Percentiles rank a stretch among this genome's conserved stretches.
phyloP scores from a whole-genome alignment of 1,139 yeast species.

The Hemisphaericaspora lyxosophila region DNA sequence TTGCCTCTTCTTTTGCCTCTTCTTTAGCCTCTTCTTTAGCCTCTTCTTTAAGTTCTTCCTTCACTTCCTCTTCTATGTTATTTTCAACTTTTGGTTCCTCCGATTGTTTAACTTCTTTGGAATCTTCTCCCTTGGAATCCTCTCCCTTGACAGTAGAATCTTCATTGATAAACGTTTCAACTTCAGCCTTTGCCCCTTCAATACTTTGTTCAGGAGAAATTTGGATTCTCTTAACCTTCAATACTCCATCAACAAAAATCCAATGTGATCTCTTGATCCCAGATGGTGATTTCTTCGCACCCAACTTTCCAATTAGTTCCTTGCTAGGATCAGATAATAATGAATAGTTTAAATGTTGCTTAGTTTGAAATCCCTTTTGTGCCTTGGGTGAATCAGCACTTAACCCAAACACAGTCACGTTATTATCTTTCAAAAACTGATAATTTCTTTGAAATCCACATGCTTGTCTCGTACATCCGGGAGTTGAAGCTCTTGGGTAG shows the following conservation, averaged over 20 bases:
- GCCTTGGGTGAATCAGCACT: constrained; percentile 75
- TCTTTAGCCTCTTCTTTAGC: constrained; percentile 6
- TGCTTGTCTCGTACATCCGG: constrained; percentile 94
- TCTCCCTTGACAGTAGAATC: constrained; percentile 13
- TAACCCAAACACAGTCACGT: constrained; percentile 59
- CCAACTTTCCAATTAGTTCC: constrained; percentile 67
- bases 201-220: constrained; percentile 81
- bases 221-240: constrained; percentile 61
- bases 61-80: neutral
- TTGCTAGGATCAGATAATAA: constrained; percentile 75
- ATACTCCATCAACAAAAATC: constrained; percentile 77
- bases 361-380: constrained; percentile 72
- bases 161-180: constrained; percentile 32
- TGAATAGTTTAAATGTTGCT: constrained; percentile 70
- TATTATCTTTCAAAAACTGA: constrained; percentile 51
- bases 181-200: constrained; percentile 57
- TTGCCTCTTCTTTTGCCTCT: constrained; percentile 3
- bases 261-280: constrained; percentile 89
- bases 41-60: neutral
- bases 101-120: constrained; percentile 8
- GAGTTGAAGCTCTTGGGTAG: constrained; percentile 91
- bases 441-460: constrained; percentile 78
- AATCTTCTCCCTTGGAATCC: constrained; percentile 10
- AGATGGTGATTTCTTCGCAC: constrained; percentile 77
- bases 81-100: constrained; percentile 2